Evolutionary conservation across 83 land plant species (phyloP).

Genomic region (Diphasiastrum complanatum): DNA sequence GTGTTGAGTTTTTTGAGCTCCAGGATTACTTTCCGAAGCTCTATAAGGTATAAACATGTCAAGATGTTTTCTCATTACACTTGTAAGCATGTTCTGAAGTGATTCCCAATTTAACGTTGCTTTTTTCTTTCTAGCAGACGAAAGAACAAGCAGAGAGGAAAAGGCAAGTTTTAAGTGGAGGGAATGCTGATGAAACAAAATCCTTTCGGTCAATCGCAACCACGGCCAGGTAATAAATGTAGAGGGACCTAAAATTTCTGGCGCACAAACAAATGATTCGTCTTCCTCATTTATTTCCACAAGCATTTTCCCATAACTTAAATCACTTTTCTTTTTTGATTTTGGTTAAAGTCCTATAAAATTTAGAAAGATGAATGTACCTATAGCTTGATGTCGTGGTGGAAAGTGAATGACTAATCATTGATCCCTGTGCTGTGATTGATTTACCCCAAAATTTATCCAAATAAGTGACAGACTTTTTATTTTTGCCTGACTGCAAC

Average conservation of each 20-base stretch:
- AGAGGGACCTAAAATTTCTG: background rate
- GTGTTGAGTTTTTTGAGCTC: too few relatives aligned
- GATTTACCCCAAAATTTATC: too few relatives aligned
- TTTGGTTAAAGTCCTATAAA: too few relatives aligned
- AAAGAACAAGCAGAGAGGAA: slow-evolving; percentile 62
- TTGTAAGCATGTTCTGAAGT: background rate
- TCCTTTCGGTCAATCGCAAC: slow-evolving; percentile 63
- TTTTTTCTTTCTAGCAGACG: slow-evolving; percentile 45
- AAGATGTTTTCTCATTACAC: background rate
- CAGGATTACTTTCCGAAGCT: too few relatives aligned
- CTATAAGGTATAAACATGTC: too few relatives aligned
- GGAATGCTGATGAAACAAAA: slow-evolving; percentile 38
- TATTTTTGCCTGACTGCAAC: too few relatives aligned
- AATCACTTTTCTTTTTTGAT: too few relatives aligned
- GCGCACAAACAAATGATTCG: background rate
- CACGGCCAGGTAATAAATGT: slow-evolving; percentile 45
- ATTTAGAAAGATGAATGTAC: too few relatives aligned
- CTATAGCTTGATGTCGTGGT: too few relatives aligned
- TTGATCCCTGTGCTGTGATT: too few relatives aligned
- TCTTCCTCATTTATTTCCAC: background rate
- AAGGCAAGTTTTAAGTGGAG: slow-evolving; percentile 33
- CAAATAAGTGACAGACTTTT: too few relatives aligned
- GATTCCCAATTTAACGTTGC: background rate
- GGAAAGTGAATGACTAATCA: too few relatives aligned
- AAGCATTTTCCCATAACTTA: background rate